Percentiles rank a stretch among this genome's conserved stretches.
Conservation (phyloP, 2,329 filamentous ascomycete genomes). For the Fusarium papillatum region DNA sequence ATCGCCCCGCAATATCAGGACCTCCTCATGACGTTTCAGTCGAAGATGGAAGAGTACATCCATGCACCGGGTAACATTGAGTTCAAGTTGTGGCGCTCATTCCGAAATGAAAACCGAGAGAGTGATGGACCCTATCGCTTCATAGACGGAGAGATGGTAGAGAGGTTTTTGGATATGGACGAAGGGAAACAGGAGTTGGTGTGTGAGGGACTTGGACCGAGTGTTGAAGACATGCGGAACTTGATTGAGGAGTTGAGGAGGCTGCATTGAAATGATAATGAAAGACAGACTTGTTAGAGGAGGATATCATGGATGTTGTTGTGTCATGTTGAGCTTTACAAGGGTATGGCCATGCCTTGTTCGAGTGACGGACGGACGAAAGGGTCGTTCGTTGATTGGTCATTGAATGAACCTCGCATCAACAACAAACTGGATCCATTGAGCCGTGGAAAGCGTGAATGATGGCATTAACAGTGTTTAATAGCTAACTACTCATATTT, state of each 20-base stretch:
- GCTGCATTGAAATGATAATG: constrained; percentile 62
- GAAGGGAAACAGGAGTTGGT: constrained; percentile 68
- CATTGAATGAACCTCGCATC: constrained; percentile 11
- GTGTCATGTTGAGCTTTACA: neutral
- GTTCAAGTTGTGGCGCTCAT: constrained; percentile 87
- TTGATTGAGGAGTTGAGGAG: constrained; percentile 73
- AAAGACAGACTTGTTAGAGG: neutral
- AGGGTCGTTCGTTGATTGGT: constrained; percentile 40
- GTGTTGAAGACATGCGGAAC: constrained; percentile 73
- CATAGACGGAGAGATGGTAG: constrained; percentile 92
- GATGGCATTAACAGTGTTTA: neutral
- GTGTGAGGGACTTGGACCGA: constrained; percentile 69
- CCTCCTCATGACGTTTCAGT: constrained; percentile 86
- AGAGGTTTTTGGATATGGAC: constrained; percentile 82
- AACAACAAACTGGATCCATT: constrained; percentile 22
- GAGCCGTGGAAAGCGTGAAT: neutral
- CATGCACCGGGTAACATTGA: constrained; percentile 79
- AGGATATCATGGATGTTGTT: neutral
- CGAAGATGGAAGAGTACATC: constrained; percentile 75
- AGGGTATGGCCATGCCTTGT: neutral
- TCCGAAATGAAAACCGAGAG: constrained; percentile 79
- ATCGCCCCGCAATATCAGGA: constrained; percentile 82
- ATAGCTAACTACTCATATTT: rapidly evolving
- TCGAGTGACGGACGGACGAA: constrained; percentile 42
- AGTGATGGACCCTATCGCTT: constrained; percentile 88